phyloP scores from a whole-genome alignment of 495 filamentous ascomycete species.

The Gamarada debralockiae region DNA sequence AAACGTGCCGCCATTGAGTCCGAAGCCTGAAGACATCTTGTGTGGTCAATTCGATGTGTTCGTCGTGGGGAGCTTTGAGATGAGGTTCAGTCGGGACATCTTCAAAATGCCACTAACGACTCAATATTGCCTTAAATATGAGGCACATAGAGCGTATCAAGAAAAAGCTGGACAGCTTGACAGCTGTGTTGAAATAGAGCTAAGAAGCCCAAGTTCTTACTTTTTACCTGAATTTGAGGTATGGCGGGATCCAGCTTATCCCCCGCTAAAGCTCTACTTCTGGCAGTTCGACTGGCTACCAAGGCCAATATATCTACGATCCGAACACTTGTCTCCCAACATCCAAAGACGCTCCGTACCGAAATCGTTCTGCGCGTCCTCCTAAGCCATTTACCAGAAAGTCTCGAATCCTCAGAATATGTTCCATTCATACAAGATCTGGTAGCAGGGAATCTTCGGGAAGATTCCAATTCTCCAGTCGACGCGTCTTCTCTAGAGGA shows the following conservation, averaged over 20 bases:
- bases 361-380: constrained; percentile 70
- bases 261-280: constrained; percentile 56
- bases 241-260: constrained; percentile 20
- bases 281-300: constrained; percentile 57
- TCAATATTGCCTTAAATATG: constrained; percentile 6
- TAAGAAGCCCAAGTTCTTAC: neutral
- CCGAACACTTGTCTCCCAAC: constrained; percentile 54
- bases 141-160: constrained; percentile 5
- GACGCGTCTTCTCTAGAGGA: constrained; percentile 58
- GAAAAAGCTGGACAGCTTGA: constrained; percentile 3
- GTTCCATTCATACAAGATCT: constrained; percentile 38
- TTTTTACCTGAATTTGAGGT: neutral
- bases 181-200: neutral
- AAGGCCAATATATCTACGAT: constrained; percentile 57
- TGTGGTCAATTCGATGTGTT: constrained; percentile 20
- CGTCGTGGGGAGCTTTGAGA: constrained; percentile 7
- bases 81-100: constrained; percentile 19
- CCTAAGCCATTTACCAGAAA: constrained; percentile 82
- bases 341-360: constrained; percentile 49
- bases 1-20: constrained; percentile 69
- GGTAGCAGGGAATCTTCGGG: constrained; percentile 20
- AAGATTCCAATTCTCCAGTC: constrained; percentile 28
- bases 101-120: neutral
- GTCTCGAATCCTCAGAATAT: constrained; percentile 61
- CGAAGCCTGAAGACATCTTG: constrained; percentile 80